Conservation (phyloP, 345 rosid species). For the Mangifera indica region DNA sequence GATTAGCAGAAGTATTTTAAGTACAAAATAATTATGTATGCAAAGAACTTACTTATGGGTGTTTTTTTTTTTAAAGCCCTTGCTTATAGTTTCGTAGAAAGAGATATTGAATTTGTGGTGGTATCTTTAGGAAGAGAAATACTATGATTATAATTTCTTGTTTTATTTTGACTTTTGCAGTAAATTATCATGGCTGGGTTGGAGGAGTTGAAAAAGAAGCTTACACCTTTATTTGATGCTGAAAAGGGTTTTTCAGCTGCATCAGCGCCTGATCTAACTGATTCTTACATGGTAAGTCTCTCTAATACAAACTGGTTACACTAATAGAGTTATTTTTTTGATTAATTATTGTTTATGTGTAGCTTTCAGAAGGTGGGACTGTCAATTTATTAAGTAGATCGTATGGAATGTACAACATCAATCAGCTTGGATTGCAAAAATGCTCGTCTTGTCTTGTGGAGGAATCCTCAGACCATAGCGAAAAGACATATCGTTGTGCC, state of each 20-base stretch:
- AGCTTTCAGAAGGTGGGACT: slow-evolving; percentile 90
- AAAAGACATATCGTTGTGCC: slow-evolving; percentile 83
- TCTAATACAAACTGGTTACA: neutral
- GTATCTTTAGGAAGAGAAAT: neutral
- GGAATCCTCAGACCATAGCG: slow-evolving; percentile 49
- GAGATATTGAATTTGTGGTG: neutral
- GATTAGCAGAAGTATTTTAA: neutral
- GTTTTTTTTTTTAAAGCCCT: neutral
- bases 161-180: neutral
- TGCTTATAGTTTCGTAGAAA: neutral
- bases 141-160: neutral
- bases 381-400: slow-evolving; percentile 93
- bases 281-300: slow-evolving; percentile 65
- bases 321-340: neutral
- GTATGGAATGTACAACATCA: slow-evolving; percentile 86
- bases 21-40: neutral
- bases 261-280: slow-evolving; percentile 62
- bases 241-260: slow-evolving; percentile 83
- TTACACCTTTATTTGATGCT: slow-evolving; percentile 85
- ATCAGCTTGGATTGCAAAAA: slow-evolving; percentile 89
- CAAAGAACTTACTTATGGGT: neutral
- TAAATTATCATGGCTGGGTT: slow-evolving; percentile 71
- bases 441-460: slow-evolving; percentile 60
- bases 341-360: slow-evolving; percentile 22
- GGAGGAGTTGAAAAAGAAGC: slow-evolving; percentile 83